phyloP scores from a whole-genome alignment of 495 filamentous ascomycete genomes.

The Xylaria venustula region DNA sequence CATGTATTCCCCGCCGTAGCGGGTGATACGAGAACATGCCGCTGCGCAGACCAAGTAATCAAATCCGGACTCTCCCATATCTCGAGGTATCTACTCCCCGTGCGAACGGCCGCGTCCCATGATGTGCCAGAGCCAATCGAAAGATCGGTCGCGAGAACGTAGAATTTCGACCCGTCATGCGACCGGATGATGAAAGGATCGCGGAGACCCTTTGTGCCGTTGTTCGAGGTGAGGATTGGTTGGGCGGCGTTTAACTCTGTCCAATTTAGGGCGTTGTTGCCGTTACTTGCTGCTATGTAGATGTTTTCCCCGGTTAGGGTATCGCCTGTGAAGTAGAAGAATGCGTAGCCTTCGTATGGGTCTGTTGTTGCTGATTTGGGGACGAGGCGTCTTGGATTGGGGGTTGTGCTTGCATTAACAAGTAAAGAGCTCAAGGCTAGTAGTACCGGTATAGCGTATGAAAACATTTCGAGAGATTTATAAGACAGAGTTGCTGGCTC shows the following conservation, averaged over 20 bases:
- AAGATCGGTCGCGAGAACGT: slow-evolving; percentile 23
- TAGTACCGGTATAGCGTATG: background rate
- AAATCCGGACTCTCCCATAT: slow-evolving; percentile 24
- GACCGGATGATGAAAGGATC: slow-evolving; percentile 25
- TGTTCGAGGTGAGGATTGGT: slow-evolving; percentile 13
- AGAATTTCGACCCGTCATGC: slow-evolving; percentile 21
- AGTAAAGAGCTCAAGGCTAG: background rate
- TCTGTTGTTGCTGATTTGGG: slow-evolving; percentile 2
- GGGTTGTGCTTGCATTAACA: background rate
- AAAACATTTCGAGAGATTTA: background rate
- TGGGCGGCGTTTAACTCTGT: slow-evolving; percentile 15
- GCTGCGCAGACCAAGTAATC: slow-evolving; percentile 20
- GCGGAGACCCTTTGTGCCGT: slow-evolving; percentile 19
- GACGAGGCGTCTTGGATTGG: slow-evolving; percentile 6
- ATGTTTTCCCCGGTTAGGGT: slow-evolving; percentile 21
- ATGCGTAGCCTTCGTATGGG: slow-evolving; percentile 20
- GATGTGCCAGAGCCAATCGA: slow-evolving; percentile 25
- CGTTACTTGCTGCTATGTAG: slow-evolving; percentile 18
- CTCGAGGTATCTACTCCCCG: slow-evolving; percentile 21
- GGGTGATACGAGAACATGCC: slow-evolving; percentile 22
- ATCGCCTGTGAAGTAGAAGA: slow-evolving; percentile 19
- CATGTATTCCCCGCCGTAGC: slow-evolving; percentile 21
- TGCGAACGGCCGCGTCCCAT: slow-evolving; percentile 18
- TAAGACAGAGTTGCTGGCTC: background rate
- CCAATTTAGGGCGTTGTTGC: slow-evolving; percentile 25